Conservation (phyloP, 441 rosid species). For the Erodium moschatum region DNA sequence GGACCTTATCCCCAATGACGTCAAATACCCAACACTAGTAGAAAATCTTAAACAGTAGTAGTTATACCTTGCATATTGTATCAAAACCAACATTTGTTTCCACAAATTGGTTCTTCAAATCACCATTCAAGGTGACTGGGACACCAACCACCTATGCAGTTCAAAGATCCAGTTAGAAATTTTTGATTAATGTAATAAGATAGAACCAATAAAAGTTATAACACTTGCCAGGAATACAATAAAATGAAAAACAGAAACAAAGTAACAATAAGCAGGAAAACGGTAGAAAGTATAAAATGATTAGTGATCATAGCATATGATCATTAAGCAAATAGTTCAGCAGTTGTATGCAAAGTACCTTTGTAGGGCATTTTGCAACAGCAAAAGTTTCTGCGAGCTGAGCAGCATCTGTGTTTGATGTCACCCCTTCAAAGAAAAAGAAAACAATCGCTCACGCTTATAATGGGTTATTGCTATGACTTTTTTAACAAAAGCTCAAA, state of each 20-base stretch:
- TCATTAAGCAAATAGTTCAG: no score
- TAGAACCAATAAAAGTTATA: not conserved
- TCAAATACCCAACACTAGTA: not conserved
- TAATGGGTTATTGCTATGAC: not conserved
- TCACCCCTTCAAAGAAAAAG: constrained; percentile 51
- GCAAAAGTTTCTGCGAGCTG: constrained; percentile 96
- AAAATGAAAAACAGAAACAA: not conserved
- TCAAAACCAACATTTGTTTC: constrained; percentile 97
- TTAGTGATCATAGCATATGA: no score
- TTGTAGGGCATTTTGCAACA: constrained; percentile 77
- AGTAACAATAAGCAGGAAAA: not conserved
- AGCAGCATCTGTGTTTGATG: constrained; percentile 97
- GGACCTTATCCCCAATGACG: not conserved
- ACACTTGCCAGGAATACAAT: not conserved
- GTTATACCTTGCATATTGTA: constrained; percentile 81
- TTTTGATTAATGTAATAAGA: not conserved
- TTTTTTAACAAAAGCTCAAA: constrained; percentile 5
- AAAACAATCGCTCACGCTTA: not conserved
- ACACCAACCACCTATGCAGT: constrained; percentile 77
- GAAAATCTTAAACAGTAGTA: not conserved
- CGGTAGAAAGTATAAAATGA: not conserved
- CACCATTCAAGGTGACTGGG: constrained; percentile 95
- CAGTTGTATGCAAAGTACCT: constrained; percentile 35
- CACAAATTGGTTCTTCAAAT: constrained; percentile 93
- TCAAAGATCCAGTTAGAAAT: constrained; percentile 3